Evolutionary conservation across 169 alveolate genomes (phyloP).

Genomic region (Eimeria sp.): DNA sequence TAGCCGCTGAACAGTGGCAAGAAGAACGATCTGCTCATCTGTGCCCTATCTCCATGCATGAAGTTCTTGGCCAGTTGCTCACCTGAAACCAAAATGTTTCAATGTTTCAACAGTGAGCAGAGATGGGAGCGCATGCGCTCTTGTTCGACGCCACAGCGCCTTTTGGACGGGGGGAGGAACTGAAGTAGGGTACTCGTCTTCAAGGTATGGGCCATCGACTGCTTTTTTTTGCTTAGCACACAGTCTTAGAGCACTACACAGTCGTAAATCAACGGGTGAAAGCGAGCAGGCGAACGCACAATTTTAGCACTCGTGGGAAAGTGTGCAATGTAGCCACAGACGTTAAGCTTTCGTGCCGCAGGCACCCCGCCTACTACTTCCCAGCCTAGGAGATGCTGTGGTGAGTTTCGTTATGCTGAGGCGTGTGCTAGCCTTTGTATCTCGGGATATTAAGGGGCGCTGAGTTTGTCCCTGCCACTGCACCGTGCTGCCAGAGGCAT

Average conservation of each 20-base stretch:
- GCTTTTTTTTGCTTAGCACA: not conserved
- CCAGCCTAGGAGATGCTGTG: not conserved
- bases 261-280: not conserved
- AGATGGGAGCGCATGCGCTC: not conserved
- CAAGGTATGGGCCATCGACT: not conserved
- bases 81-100: not conserved
- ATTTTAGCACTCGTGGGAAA: not conserved
- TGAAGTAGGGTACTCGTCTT: not conserved
- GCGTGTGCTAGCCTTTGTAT: not conserved
- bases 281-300: not conserved
- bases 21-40: not conserved
- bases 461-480: not conserved
- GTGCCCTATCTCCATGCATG: not conserved
- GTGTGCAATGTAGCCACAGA: not conserved
- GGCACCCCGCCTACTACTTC: not conserved
- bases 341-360: not conserved
- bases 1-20: no score
- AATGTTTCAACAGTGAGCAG: not conserved
- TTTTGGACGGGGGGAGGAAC: not conserved
- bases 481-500: not conserved
- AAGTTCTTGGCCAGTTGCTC: not conserved
- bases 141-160: not conserved
- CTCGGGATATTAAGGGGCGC: not conserved
- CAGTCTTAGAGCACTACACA: not conserved
- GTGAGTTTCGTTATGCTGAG: not conserved